phyloP scores from a whole-genome alignment of 1,284 basidiomycete genomes.

The Heterobasidion occidentale region DNA sequence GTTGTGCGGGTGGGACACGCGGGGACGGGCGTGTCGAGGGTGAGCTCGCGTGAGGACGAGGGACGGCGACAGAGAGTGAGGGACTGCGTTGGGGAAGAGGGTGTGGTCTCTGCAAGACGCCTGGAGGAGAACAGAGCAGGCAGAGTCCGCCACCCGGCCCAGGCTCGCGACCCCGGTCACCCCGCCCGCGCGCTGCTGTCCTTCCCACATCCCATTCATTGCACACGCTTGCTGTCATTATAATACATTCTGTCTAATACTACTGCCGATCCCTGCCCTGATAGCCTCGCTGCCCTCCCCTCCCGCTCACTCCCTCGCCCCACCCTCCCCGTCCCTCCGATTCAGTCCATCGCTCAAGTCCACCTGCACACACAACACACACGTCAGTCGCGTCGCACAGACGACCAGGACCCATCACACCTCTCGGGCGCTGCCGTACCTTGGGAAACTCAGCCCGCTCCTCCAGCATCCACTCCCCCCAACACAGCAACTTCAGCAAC shows the following conservation, averaged over 20 bases:
- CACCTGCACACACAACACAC: conserved; percentile 3
- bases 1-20: conserved; percentile 1
- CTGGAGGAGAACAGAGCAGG: conserved; percentile 8
- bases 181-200: no score
- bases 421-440: conserved; percentile 26
- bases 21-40: conserved; percentile 6
- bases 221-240: no score
- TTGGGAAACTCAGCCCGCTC: conserved; percentile 73
- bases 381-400: background rate
- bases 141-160: background rate
- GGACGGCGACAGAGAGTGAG: no score
- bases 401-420: background rate
- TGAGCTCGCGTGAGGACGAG: conserved; percentile 5
- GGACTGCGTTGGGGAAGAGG: conserved; percentile 3
- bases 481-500: conserved; percentile 79
- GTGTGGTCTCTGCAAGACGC: background rate
- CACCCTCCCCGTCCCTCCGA: background rate
- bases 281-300: background rate
- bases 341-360: conserved; percentile 5
- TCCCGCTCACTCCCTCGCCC: background rate
- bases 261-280: background rate
- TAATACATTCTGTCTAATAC: no score
- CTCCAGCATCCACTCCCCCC: conserved; percentile 80
- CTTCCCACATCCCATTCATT: no score
- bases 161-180: no score